Evolutionary conservation across 2,329 filamentous ascomycete species (phyloP).

Genomic region (Calycina herbarum): DNA sequence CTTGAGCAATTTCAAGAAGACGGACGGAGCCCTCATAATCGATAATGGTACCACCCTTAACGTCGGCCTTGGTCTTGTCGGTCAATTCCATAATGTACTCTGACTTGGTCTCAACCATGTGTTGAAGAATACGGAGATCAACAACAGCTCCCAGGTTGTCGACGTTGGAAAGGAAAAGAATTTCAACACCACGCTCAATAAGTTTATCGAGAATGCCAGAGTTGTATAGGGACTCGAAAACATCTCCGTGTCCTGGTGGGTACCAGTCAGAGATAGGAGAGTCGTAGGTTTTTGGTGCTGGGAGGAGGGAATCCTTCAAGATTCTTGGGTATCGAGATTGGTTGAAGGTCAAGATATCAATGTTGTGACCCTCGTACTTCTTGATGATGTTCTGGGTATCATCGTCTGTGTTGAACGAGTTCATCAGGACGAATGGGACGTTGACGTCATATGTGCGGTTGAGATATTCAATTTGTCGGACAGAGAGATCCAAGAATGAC

Average conservation of each 20-base stretch:
- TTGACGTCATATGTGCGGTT: constrained; percentile 98
- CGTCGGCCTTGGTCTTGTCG: constrained; percentile 99
- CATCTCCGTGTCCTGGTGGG: constrained; percentile 97
- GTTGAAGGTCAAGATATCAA: constrained; percentile 99
- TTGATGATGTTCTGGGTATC: constrained; percentile 99
- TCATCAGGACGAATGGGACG: constrained; percentile 98
- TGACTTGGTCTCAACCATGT: constrained; percentile 96
- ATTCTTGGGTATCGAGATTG: constrained; percentile 98
- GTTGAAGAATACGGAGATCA: constrained; percentile 95
- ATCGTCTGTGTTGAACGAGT: constrained; percentile 99
- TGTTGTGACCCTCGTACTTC: constrained; percentile 99
- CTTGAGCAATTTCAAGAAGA: constrained; percentile 97
- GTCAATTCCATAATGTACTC: constrained; percentile 99
- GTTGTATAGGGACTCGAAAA: constrained; percentile 99
- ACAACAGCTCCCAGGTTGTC: constrained; percentile 98
- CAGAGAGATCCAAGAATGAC: constrained; percentile 98
- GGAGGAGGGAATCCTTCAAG: constrained; percentile 95
- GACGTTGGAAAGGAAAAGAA: constrained; percentile 98
- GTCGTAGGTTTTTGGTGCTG: constrained; percentile 85
- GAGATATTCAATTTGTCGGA: constrained; percentile 97
- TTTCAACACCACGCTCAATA: constrained; percentile 90
- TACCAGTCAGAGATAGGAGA: constrained; percentile 97
- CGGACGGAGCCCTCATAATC: constrained; percentile 97
- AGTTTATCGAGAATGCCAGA: constrained; percentile 97
- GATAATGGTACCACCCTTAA: constrained; percentile 99